Evolutionary conservation across 208 protist species (phyloP).

Genomic region (Trypanosoma conorhini): DNA sequence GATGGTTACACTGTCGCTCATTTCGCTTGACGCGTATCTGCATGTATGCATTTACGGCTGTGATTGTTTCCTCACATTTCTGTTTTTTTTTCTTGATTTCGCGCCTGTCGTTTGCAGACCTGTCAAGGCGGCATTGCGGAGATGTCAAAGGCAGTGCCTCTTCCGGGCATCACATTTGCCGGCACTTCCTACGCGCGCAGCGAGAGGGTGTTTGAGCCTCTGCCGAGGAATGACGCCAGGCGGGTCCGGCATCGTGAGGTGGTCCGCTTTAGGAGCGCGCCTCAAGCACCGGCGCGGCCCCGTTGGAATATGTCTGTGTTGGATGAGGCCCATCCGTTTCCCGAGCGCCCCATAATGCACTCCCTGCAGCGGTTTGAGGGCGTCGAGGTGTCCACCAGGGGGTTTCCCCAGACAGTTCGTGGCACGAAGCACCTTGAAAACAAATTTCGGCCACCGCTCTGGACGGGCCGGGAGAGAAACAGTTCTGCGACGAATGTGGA

Average conservation of each 20-base stretch:
- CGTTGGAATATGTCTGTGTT: constrained; percentile 66
- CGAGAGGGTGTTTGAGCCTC: constrained; percentile 52
- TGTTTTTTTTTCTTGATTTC: not conserved
- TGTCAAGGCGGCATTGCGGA: not conserved
- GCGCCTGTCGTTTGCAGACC: not conserved
- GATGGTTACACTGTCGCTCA: not conserved
- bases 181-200: constrained; percentile 31
- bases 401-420: constrained; percentile 58
- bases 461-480: constrained; percentile 17
- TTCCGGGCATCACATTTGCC: constrained; percentile 17
- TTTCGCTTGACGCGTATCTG: not conserved
- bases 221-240: constrained; percentile 29
- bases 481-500: not conserved
- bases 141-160: constrained; percentile 3
- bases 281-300: constrained; percentile 30
- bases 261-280: constrained; percentile 35
- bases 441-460: constrained; percentile 19
- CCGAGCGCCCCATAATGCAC: constrained; percentile 56
- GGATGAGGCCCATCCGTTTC: constrained; percentile 81
- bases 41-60: not conserved
- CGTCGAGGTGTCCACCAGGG: constrained; percentile 47
- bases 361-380: constrained; percentile 55
- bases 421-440: constrained; percentile 38
- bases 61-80: constrained; percentile 12
- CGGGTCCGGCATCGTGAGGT: constrained; percentile 44